A percentile compares a stretch with the other conserved stretches of the same genome.
phyloP scores from a whole-genome alignment of 257 asterid species.

The Ehretia macrophylla region DNA sequence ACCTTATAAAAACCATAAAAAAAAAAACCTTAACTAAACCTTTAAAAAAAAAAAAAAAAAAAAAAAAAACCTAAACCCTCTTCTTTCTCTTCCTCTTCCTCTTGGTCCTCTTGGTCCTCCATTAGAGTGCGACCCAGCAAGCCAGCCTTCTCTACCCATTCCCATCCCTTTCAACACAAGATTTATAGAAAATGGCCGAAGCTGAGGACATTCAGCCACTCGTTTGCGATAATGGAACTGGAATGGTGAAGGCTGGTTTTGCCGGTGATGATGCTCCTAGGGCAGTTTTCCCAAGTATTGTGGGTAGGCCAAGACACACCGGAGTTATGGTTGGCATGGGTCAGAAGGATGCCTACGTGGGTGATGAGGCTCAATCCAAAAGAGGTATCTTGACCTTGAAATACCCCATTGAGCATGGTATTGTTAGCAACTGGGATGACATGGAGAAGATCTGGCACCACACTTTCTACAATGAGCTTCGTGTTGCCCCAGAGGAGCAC shows the following conservation, averaged over 20 bases:
- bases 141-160: no score
- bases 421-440: conserved; percentile 49
- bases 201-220: no score
- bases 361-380: conserved; percentile 49
- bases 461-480: conserved; percentile 51
- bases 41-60: no score
- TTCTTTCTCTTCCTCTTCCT: no score
- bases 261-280: conserved; percentile 56
- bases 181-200: no score
- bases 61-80: no score
- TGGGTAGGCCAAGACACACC: conserved; percentile 47
- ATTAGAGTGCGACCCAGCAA: no score
- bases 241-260: conserved; percentile 55
- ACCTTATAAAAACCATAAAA: no score
- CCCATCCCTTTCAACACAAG: no score
- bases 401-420: conserved; percentile 47
- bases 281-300: conserved; percentile 47
- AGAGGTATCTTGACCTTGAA: conserved; percentile 51
- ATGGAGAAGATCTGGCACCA: conserved; percentile 57
- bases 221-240: no score
- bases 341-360: conserved; percentile 48
- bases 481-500: conserved; percentile 52
- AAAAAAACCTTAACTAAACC: no score
- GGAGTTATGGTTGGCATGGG: conserved; percentile 60
- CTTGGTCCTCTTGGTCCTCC: no score